A percentile compares a stretch with the other conserved stretches of the same genome.
Evolutionary conservation across 768 basidiomycete genomes (phyloP).

Genomic region (Tylopilus sp.): DNA sequence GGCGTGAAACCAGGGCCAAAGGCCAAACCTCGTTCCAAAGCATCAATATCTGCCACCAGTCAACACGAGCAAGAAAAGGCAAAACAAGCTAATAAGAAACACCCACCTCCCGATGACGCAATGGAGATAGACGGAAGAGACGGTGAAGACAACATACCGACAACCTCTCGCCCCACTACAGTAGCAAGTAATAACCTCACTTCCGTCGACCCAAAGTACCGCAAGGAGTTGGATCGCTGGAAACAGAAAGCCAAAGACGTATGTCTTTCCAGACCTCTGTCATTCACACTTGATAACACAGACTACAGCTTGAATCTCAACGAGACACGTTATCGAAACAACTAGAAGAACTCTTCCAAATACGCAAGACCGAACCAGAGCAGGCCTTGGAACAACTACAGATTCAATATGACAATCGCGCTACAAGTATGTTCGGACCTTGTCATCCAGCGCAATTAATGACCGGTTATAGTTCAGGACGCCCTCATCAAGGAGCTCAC

Average conservation of each 20-base stretch:
- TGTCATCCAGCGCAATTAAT: not conserved
- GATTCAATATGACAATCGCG: constrained; percentile 47
- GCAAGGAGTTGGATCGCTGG: constrained; percentile 29
- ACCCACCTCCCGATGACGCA: not conserved
- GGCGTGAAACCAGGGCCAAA: constrained; percentile 12
- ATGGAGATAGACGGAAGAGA: constrained; percentile 16
- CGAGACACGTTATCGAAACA: constrained; percentile 48
- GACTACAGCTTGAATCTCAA: constrained; percentile 34
- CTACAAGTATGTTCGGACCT: constrained; percentile 42
- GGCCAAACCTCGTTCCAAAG: constrained; percentile 17
- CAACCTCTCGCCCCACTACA: constrained; percentile 1
- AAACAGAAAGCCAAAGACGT: constrained; percentile 31
- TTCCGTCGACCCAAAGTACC: constrained; percentile 13
- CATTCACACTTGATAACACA: not conserved
- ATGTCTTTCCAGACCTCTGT: not conserved
- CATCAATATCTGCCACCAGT: not conserved
- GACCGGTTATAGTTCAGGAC: constrained; percentile 50
- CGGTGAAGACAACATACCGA: not conserved
- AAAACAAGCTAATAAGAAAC: constrained; percentile 12
- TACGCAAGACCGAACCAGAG: constrained; percentile 67
- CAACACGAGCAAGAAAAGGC: constrained; percentile 10
- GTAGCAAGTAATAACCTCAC: constrained; percentile 8
- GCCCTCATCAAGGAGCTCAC: constrained; percentile 44
- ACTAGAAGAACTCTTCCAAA: constrained; percentile 54
- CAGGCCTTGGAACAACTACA: constrained; percentile 45